Conservation (phyloP, 1,284 basidiomycete genomes). For the Rhodotorula glutinis region DNA sequence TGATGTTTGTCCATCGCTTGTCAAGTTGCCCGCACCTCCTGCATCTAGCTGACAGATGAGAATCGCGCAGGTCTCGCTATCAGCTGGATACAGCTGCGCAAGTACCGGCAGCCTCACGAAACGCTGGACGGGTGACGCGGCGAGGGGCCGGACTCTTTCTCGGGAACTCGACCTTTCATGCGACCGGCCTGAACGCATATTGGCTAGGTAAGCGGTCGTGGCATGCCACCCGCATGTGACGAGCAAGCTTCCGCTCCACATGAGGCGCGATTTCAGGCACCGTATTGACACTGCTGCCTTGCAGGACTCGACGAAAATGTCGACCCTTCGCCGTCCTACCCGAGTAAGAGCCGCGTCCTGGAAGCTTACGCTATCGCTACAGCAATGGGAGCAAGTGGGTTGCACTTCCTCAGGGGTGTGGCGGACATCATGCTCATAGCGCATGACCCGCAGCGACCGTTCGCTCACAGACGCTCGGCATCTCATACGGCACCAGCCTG, state of each 20-base stretch:
- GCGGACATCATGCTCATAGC: background rate
- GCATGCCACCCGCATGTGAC: background rate
- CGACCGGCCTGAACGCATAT: conserved; percentile 47
- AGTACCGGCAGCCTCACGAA: conserved; percentile 3
- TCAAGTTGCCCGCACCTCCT: too few relatives aligned
- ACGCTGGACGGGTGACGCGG: background rate
- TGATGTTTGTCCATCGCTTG: too few relatives aligned
- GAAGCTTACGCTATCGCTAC: conserved; percentile 45
- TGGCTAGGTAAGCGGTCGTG: conserved; percentile 46
- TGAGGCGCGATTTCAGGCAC: too few relatives aligned
- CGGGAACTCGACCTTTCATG: conserved; percentile 35
- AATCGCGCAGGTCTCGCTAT: conserved; percentile 1
- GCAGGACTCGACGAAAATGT: conserved; percentile 45
- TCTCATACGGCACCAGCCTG: conserved; percentile 47
- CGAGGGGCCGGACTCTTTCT: conserved; percentile 21
- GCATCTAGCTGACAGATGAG: too few relatives aligned
- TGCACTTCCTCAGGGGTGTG: background rate
- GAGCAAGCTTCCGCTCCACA: background rate
- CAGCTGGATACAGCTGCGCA: conserved; percentile 27
- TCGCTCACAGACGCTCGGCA: conserved; percentile 48
- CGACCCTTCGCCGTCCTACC: conserved; percentile 45
- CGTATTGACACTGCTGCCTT: background rate
- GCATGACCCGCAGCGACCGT: conserved; percentile 40
- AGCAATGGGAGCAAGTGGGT: conserved; percentile 48
- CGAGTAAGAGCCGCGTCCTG: conserved; percentile 45